These are phyloP conservation scores for Camelina sativa DNA, from an alignment of 345 rosid genomes.

Conservation along the genomic window DNA sequence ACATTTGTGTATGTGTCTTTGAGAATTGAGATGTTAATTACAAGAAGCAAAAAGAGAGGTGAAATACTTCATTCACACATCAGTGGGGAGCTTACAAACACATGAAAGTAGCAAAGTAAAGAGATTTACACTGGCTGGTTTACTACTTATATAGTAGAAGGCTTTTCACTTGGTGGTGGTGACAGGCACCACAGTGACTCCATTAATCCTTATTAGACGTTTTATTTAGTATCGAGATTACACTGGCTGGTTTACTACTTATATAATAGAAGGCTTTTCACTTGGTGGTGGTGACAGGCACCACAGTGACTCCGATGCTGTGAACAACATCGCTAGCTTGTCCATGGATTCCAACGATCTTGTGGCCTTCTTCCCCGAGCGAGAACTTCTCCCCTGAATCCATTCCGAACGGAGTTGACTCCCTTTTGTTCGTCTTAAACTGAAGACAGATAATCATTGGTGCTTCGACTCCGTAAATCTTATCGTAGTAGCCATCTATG, in stretches of 20 bases:
- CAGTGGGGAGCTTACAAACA: too few relatives aligned
- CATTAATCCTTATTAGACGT: too few relatives aligned
- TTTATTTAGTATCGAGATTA: too few relatives aligned
- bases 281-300: conserved; percentile 26
- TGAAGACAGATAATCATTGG: conserved; percentile 16
- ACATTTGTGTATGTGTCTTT: too few relatives aligned
- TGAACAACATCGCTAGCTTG: conserved; percentile 40
- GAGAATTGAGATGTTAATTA: too few relatives aligned
- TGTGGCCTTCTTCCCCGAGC: conserved; percentile 22
- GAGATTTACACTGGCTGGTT: too few relatives aligned
- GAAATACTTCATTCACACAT: too few relatives aligned
- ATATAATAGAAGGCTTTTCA: neutral
- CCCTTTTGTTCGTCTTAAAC: conserved; percentile 42
- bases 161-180: conserved; percentile 17
- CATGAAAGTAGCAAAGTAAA: too few relatives aligned
- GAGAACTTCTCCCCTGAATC: conserved; percentile 23
- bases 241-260: too few relatives aligned
- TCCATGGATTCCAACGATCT: conserved; percentile 45
- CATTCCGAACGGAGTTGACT: conserved; percentile 29
- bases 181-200: conserved; percentile 9
- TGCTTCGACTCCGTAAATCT: conserved; percentile 14
- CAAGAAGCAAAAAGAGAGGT: too few relatives aligned
- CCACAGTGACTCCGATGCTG: conserved; percentile 38
- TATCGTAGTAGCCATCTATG: conserved; percentile 37
- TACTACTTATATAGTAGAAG: neutral